Conservation (phyloP, 768 basidiomycete species). For the Rhodotorula babjevae region DNA sequence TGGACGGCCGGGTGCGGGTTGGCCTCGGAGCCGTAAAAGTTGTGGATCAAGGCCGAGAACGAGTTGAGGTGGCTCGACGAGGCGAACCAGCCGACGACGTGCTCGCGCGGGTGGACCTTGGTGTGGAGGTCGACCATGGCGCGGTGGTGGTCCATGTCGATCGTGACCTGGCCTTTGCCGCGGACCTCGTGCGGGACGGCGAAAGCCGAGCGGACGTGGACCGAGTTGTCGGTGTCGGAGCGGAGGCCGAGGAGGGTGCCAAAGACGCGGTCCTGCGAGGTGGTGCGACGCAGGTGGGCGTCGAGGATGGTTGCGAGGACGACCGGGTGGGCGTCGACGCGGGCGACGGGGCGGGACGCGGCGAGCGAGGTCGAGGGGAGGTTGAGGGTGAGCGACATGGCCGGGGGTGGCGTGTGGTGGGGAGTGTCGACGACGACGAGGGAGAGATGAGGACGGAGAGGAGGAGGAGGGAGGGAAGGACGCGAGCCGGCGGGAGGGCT, state of each 20-base stretch:
- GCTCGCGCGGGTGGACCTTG: slow-evolving; percentile 76
- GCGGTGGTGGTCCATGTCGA: slow-evolving; percentile 94
- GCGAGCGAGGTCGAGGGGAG: slow-evolving; percentile 4
- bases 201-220: slow-evolving; percentile 79
- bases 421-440: background rate
- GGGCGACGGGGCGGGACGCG: background rate
- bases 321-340: slow-evolving; percentile 78
- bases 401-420: too few relatives aligned
- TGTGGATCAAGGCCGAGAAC: slow-evolving; percentile 93
- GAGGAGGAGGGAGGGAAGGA: background rate
- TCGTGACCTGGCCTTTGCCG: slow-evolving; percentile 76
- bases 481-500: background rate
- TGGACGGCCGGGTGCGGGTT: slow-evolving; percentile 83
- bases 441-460: background rate
- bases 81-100: slow-evolving; percentile 96
- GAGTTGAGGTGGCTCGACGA: slow-evolving; percentile 86
- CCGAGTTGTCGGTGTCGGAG: slow-evolving; percentile 54
- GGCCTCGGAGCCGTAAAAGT: slow-evolving; percentile 92
- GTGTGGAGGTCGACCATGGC: slow-evolving; percentile 86
- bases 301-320: slow-evolving; percentile 93
- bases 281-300: slow-evolving; percentile 84
- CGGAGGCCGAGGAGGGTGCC: slow-evolving; percentile 88
- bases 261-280: slow-evolving; percentile 80
- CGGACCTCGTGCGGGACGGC: slow-evolving; percentile 73
- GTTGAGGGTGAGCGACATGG: background rate